Conservation (phyloP, 176 grass and related monocot species). For the Dendrocalamus sinicus region DNA sequence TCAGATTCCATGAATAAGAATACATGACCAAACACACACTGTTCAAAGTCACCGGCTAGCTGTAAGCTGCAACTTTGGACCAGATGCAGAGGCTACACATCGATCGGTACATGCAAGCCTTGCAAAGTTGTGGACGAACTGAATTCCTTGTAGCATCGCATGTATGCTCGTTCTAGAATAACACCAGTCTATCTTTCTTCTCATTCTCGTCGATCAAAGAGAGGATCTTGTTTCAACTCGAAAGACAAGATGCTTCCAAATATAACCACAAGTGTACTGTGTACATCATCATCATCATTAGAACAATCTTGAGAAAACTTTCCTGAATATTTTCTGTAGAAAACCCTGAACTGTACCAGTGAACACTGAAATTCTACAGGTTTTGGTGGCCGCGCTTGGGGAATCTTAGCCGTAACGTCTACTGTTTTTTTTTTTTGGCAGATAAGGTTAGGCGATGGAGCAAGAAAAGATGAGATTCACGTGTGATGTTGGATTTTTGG, state of each 20-base stretch:
- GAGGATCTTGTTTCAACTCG: background rate
- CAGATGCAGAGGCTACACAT: background rate
- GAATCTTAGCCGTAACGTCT: conserved; percentile 4
- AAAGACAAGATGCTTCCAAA: background rate
- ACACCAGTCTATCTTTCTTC: background rate
- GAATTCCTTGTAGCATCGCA: background rate
- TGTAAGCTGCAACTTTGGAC: conserved; percentile 43
- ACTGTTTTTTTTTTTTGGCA: background rate
- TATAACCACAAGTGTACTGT: background rate
- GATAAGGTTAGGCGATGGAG: conserved; percentile 51
- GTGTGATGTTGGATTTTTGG: conserved; percentile 25
- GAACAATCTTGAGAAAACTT: conserved; percentile 4
- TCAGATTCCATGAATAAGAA: conserved; percentile 38
- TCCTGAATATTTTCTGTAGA: background rate
- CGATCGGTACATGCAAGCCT: background rate
- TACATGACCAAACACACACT: conserved; percentile 1
- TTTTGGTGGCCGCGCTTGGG: background rate
- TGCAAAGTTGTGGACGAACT: conserved; percentile 26
- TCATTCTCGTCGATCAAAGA: background rate
- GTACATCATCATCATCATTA: background rate
- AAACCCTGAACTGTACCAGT: background rate
- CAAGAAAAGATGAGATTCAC: conserved; percentile 36
- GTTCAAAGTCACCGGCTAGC: conserved; percentile 24
- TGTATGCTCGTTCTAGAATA: background rate
- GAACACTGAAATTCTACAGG: background rate